Conservation (phyloP, 2,329 filamentous ascomycete species). For the Cercospora sp. region DNA sequence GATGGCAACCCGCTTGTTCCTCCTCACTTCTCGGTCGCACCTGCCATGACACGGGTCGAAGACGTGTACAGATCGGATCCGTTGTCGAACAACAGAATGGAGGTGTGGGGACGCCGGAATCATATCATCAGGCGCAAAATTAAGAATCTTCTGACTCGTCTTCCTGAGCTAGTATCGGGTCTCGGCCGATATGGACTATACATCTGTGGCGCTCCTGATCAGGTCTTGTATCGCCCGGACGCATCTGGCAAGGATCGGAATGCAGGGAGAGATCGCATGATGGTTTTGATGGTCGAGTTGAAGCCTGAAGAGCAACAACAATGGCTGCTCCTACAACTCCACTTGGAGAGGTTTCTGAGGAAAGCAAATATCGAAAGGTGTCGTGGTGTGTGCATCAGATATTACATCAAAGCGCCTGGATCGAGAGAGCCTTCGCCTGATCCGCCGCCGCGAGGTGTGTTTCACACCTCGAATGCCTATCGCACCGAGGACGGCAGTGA, state of each 20-base stretch:
- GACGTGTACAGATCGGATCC: neutral
- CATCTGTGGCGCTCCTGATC: neutral
- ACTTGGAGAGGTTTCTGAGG: neutral
- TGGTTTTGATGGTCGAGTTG: slow-evolving; percentile 2
- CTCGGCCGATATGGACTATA: neutral
- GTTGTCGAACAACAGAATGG: neutral
- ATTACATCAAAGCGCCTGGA: neutral
- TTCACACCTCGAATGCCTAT: neutral
- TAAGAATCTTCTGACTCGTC: neutral
- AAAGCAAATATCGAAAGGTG: neutral
- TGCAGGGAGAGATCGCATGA: neutral
- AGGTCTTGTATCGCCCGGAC: neutral
- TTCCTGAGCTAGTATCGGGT: neutral
- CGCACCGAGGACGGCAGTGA: neutral
- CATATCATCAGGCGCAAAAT: neutral
- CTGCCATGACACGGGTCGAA: neutral
- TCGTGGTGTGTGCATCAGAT: neutral
- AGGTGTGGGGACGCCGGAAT: neutral
- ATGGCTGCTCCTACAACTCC: neutral
- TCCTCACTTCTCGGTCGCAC: neutral
- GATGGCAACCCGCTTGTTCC: neutral
- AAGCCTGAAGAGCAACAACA: neutral
- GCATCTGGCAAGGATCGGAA: neutral
- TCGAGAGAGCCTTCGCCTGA: neutral
- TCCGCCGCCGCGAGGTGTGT: neutral